These are phyloP conservation scores for Cladosporium sp. DNA, from an alignment of 2,329 filamentous ascomycete species.

Conservation along the genomic window DNA sequence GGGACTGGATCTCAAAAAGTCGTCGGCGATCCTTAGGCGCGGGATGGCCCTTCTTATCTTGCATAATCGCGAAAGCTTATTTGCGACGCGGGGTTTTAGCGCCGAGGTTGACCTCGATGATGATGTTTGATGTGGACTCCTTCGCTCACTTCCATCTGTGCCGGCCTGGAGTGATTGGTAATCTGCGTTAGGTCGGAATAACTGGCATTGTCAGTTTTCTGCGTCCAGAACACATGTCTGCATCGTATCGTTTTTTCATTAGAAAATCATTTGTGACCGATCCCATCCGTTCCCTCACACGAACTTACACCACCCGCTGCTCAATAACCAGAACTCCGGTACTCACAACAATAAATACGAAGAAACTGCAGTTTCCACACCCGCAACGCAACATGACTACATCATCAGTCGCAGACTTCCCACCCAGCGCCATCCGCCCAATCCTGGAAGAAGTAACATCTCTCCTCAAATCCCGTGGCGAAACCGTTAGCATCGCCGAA, in stretches of 20 bases:
- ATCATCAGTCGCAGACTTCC: slow-evolving; percentile 36
- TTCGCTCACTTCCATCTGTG: not conserved
- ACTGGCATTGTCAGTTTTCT: not conserved
- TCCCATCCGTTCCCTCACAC: not conserved
- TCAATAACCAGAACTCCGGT: not conserved
- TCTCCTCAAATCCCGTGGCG: slow-evolving; percentile 55
- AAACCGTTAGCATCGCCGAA: slow-evolving; percentile 62
- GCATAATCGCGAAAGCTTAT: slow-evolving; percentile 5
- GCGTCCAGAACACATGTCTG: not conserved
- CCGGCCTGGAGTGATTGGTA: slow-evolving; percentile 1
- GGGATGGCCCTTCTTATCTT: slow-evolving; percentile 7
- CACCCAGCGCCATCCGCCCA: slow-evolving; percentile 43
- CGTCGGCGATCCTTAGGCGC: slow-evolving; percentile 1
- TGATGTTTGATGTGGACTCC: not conserved
- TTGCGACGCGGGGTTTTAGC: slow-evolving; percentile 6
- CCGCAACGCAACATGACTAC: not conserved
- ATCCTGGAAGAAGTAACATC: slow-evolving; percentile 52
- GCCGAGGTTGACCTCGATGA: not conserved
- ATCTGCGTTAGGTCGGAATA: not conserved
- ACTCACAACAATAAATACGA: not conserved
- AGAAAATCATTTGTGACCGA: not conserved
- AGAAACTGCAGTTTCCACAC: not conserved
- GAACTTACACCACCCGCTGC: not conserved
- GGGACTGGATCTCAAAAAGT: slow-evolving; percentile 17
- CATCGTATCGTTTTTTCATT: not conserved